Conservation (phyloP, 495 filamentous ascomycete genomes). For the Lophiostoma macrostomum region DNA sequence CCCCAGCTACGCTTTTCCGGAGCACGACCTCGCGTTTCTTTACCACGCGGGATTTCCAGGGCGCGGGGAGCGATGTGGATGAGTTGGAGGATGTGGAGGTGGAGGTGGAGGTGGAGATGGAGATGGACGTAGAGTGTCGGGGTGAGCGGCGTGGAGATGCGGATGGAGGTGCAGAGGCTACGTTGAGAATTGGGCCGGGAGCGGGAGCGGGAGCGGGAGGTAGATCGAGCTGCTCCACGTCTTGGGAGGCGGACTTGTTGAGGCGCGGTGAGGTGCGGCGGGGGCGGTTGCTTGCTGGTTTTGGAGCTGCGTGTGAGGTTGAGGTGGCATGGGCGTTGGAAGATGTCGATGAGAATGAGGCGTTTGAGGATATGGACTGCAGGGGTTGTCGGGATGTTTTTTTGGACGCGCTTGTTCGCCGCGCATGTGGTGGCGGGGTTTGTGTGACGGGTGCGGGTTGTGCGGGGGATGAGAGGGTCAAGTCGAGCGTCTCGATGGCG, state of each 20-base stretch:
- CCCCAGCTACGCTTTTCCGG: constrained; percentile 36
- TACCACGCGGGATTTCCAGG: constrained; percentile 17
- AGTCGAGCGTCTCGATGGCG: constrained; percentile 18
- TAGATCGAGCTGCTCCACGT: constrained; percentile 15
- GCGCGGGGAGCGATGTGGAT: constrained; percentile 10
- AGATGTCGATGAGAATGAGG: constrained; percentile 13
- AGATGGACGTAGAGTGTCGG: constrained; percentile 9
- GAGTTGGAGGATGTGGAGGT: constrained; percentile 21
- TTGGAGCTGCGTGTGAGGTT: neutral
- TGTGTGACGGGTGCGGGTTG: constrained; percentile 19
- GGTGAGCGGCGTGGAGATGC: constrained; percentile 28
- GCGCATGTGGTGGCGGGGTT: constrained; percentile 10
- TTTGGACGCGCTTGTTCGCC: neutral
- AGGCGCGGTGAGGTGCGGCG: constrained; percentile 6
- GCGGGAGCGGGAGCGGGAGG: constrained; percentile 7
- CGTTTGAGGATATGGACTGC: constrained; percentile 27
- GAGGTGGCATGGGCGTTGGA: neutral
- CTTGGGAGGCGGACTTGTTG: constrained; percentile 1
- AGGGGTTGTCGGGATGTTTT: constrained; percentile 10
- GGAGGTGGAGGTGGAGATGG: constrained; percentile 26
- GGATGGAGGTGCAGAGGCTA: neutral
- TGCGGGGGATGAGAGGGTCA: constrained; percentile 29
- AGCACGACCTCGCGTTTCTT: constrained; percentile 36
- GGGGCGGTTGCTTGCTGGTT: neutral
- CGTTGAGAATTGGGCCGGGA: neutral